Percentiles rank a stretch among this genome's conserved stretches.
Evolutionary conservation across 768 basidiomycete species (phyloP).

Genomic region (Suillus ampliporus): DNA sequence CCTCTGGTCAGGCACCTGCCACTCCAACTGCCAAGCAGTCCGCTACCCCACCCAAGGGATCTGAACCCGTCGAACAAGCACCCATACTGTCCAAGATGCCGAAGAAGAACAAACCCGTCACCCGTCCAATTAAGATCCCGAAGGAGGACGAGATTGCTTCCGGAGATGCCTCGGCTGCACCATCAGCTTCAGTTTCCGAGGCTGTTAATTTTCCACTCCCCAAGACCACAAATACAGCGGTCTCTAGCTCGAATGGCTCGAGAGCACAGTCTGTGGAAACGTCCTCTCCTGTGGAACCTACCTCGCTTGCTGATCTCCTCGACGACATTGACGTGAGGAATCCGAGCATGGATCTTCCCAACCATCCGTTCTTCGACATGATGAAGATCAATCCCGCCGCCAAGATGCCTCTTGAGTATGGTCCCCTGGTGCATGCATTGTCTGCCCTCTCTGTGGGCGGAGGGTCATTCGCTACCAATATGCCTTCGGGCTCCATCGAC

Average conservation of each 20-base stretch:
- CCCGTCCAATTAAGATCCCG: slow-evolving; percentile 61
- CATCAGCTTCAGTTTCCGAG: slow-evolving; percentile 56
- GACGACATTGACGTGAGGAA: slow-evolving; percentile 67
- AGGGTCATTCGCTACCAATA: slow-evolving; percentile 77
- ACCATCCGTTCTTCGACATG: slow-evolving; percentile 78
- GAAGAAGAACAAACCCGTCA: slow-evolving; percentile 76
- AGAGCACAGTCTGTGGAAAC: slow-evolving; percentile 66
- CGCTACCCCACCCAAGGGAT: slow-evolving; percentile 21
- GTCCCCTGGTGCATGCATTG: slow-evolving; percentile 82
- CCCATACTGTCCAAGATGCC: slow-evolving; percentile 84
- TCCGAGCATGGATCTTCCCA: slow-evolving; percentile 67
- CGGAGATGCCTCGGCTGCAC: slow-evolving; percentile 49
- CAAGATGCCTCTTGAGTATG: slow-evolving; percentile 84
- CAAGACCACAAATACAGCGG: slow-evolving; percentile 38
- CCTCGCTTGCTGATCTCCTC: slow-evolving; percentile 66
- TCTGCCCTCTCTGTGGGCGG: slow-evolving; percentile 87
- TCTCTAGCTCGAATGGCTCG: slow-evolving; percentile 60
- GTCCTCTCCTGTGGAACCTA: slow-evolving; percentile 47
- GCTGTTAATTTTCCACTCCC: slow-evolving; percentile 43
- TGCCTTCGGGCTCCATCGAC: slow-evolving; percentile 89
- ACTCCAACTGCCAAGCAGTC: slow-evolving; percentile 26
- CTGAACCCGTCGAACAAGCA: slow-evolving; percentile 57
- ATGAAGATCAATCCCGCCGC: slow-evolving; percentile 75
- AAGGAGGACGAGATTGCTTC: slow-evolving; percentile 59
- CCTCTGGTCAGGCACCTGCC: background rate